Percentiles rank a stretch among this genome's conserved stretches.
Conservation (phyloP, 306 rosid species). For the Quercus wislizeni region DNA sequence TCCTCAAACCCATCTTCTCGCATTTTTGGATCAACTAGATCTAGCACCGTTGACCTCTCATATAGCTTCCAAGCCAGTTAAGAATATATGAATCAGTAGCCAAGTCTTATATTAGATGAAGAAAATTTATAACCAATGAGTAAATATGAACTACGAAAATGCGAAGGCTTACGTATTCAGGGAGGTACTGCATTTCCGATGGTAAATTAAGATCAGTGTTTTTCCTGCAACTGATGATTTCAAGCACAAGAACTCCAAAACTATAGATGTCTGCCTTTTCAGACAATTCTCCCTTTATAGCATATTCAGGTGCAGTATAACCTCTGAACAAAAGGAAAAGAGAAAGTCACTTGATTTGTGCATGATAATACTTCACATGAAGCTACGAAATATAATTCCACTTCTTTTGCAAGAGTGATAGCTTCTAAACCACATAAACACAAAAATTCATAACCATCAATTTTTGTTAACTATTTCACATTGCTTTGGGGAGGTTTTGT, state of each 20-base stretch:
- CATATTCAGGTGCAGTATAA: constrained; percentile 93
- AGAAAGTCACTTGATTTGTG: neutral
- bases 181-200: constrained; percentile 82
- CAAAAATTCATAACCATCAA: neutral
- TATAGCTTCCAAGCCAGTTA: constrained; percentile 74
- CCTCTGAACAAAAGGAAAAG: constrained; percentile 47
- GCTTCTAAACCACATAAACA: neutral
- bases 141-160: neutral
- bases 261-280: constrained; percentile 92
- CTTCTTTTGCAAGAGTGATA: neutral
- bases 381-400: neutral
- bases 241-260: constrained; percentile 92
- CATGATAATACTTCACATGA: neutral
- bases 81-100: neutral
- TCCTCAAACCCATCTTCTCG: constrained; percentile 45
- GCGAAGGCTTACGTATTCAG: constrained; percentile 63
- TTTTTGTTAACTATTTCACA: too few species aligned
- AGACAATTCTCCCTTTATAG: constrained; percentile 81
- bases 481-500: too few species aligned
- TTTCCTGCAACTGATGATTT: constrained; percentile 71
- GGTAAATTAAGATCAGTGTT: constrained; percentile 76
- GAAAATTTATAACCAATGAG: neutral
- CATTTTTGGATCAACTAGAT: constrained; percentile 63
- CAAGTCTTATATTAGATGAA: too few species aligned
- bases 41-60: constrained; percentile 49